Evolutionary conservation across 2,329 filamentous ascomycete species (phyloP).

Genomic region (Ciborinia camelliae): DNA sequence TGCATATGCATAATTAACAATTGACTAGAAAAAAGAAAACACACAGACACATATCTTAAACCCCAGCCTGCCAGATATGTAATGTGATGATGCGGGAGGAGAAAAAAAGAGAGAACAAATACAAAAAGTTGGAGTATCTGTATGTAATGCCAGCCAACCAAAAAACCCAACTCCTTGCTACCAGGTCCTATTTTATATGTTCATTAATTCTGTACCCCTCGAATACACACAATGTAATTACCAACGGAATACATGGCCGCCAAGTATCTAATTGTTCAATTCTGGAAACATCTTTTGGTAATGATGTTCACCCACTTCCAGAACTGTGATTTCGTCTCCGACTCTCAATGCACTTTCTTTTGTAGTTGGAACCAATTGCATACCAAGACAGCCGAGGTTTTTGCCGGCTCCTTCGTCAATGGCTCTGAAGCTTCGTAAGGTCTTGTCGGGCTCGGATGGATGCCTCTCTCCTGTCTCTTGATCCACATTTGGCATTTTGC

Average conservation of each 20-base stretch:
- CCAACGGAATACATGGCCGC: not conserved
- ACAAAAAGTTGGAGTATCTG: not conserved
- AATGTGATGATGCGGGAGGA: not conserved
- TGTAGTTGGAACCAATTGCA: conserved; percentile 59
- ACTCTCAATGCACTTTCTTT: conserved; percentile 38
- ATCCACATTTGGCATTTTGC: conserved; percentile 69
- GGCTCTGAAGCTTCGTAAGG: conserved; percentile 55
- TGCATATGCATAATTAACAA: not conserved
- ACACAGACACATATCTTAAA: not conserved
- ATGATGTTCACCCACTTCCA: conserved; percentile 21
- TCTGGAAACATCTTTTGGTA: conserved; percentile 17
- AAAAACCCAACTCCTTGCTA: conserved; percentile 12
- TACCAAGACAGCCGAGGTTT: conserved; percentile 56
- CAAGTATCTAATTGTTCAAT: conserved; percentile 6
- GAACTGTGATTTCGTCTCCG: conserved; percentile 22
- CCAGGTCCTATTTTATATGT: conserved; percentile 5
- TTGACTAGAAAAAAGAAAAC: not conserved
- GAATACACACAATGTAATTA: not conserved
- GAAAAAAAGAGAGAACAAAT: not conserved
- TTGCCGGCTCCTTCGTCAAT: conserved; percentile 58
- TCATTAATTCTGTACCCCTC: conserved; percentile 6
- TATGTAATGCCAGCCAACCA: not conserved
- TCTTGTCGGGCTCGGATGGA: conserved; percentile 53
- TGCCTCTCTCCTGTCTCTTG: conserved; percentile 41
- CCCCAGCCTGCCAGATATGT: not conserved